Conservation (phyloP, 1,284 basidiomycete species). For the Trichosporon coremiiforme region DNA sequence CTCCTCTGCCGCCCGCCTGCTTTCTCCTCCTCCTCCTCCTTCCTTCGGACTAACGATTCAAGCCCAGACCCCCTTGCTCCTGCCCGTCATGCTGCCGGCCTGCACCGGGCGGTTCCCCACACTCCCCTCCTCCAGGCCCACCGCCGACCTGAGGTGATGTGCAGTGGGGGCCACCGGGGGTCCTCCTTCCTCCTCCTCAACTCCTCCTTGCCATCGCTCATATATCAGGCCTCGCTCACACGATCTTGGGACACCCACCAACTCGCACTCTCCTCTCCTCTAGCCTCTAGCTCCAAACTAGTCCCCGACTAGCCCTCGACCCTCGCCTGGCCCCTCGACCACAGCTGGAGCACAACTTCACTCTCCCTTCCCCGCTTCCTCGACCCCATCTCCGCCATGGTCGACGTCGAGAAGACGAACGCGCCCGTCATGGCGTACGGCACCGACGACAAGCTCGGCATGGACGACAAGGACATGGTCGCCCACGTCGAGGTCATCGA, state of each 20-base stretch:
- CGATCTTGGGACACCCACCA: not conserved
- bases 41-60: slow-evolving; percentile 3
- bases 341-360: not conserved
- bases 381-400: not conserved
- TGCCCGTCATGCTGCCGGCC: not conserved
- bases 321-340: not conserved
- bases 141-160: not conserved
- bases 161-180: slow-evolving; percentile 14
- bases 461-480: not conserved
- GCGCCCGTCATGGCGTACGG: not conserved
- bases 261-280: not conserved
- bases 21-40: no score
- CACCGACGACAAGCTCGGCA: not conserved
- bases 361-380: not conserved
- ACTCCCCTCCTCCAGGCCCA: not conserved
- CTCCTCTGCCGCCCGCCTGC: not conserved
- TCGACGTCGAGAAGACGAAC: slow-evolving; percentile 10
- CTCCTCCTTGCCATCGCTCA: not conserved
- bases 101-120: not conserved
- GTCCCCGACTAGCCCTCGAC: not conserved
- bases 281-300: not conserved
- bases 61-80: not conserved
- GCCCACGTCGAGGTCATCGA: slow-evolving; percentile 11
- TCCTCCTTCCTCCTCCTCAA: not conserved
- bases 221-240: not conserved